A percentile compares a stretch with the other conserved stretches of the same genome.
These are phyloP conservation scores for Asclepias syriaca DNA, from an alignment of 257 asterid genomes.

Conservation along the genomic window DNA sequence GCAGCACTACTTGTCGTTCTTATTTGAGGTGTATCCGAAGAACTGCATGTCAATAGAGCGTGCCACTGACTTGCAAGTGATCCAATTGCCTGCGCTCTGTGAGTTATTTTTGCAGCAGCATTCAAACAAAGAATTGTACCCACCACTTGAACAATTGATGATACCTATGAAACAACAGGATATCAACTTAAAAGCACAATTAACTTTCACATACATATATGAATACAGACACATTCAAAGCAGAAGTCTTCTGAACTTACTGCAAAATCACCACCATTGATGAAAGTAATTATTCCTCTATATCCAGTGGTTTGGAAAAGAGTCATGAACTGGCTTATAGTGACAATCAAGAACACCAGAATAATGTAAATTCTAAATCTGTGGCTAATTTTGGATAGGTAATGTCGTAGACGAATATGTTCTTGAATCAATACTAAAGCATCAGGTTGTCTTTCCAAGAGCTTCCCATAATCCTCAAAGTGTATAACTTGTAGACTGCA, in stretches of 20 bases:
- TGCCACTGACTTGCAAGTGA: constrained; percentile 72
- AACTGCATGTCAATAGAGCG: constrained; percentile 57
- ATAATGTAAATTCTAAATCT: constrained; percentile 76
- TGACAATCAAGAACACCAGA: constrained; percentile 64
- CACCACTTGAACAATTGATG: constrained; percentile 64
- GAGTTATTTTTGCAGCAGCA: constrained; percentile 78
- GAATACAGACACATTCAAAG: background rate
- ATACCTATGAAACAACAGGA: constrained; percentile 31
- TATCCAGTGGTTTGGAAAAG: constrained; percentile 66
- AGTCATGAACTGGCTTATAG: constrained; percentile 61
- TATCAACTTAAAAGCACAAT: background rate
- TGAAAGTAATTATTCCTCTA: constrained; percentile 49
- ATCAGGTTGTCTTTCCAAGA: constrained; percentile 61
- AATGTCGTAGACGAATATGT: constrained; percentile 58
- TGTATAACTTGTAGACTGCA: constrained; percentile 79
- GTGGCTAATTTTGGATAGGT: constrained; percentile 86
- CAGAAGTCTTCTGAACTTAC: constrained; percentile 43
- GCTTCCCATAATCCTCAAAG: constrained; percentile 74
- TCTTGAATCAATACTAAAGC: constrained; percentile 53
- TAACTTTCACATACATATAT: background rate
- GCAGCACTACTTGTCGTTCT: constrained; percentile 40
- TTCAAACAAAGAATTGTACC: constrained; percentile 65
- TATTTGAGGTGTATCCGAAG: constrained; percentile 34
- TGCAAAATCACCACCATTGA: constrained; percentile 86
- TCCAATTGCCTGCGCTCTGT: constrained; percentile 70